Base-by-base conservation (phyloP, 2,329 filamentous ascomycete species). In the Akanthomyces uredinophilus region DNA sequence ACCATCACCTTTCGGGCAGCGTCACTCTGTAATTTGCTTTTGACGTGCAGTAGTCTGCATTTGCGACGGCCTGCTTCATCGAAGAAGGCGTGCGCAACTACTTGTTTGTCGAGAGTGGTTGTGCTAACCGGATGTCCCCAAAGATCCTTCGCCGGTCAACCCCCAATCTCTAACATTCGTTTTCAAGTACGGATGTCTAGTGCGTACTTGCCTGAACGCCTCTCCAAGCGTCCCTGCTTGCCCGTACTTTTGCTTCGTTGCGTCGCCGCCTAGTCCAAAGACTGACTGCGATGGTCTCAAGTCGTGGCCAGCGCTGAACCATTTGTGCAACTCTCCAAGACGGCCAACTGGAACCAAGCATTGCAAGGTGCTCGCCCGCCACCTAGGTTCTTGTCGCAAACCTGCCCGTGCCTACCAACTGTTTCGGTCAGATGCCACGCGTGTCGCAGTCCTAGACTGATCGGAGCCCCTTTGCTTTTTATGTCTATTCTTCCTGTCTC, bases 11-110 rank as follows among this genome's bases (percentile, higher is more conserved):
- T 32, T 46, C 16, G 24, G 46, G 16, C 20, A 20, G n/a, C 32
- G 29, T 11, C 20, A n/a, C 22, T 20, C 54, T 59, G 35, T 51
- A 49, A 59, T 59, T 59, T 59, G 56, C 56, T 51, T 59, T 59
- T 59, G 56, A 59, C 46, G 46, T 50, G 56, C 46, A 50, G 56
- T 37, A 52, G 53, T 55, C 13, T 22, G 18, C 41, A 11, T 44
- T 29, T 55, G 22, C 53, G 22, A 29, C 53, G 24, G 41, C 18
- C 44, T 18, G 27, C 29, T 24, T 27, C 27, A 39, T 24, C 18
- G 32, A 24, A 37, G 14, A 16, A 16, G 43, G n/a, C 13, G 27
- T 13, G 37, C 37, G 37, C 37, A 39, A 39, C 6, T 35, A 35
- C 32, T 35, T 35, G 29, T 32, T 32, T 32, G 32, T 8, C 32